These are phyloP conservation scores for Pyricularia pennisetigena DNA, from an alignment of 2,329 filamentous ascomycete genomes.

Conservation along the genomic window DNA sequence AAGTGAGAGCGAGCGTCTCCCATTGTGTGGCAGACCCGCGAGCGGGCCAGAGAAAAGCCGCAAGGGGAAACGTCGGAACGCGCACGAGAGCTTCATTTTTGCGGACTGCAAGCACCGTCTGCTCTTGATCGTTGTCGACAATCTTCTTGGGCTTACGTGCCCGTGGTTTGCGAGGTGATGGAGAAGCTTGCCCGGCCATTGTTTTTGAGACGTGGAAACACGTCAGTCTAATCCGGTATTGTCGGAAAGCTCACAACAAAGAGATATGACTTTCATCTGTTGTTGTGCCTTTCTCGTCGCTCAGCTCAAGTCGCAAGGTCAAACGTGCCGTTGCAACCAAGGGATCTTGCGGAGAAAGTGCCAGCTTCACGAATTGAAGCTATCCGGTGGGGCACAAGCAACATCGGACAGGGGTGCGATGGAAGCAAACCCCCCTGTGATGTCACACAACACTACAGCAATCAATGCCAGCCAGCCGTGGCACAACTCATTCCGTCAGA, in stretches of 20 bases:
- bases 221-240: neutral
- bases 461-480: neutral
- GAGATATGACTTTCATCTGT: neutral
- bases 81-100: slow-evolving; percentile 36
- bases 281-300: neutral
- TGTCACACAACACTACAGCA: no score
- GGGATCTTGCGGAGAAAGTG: neutral
- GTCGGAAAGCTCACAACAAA: neutral
- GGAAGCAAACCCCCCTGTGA: slow-evolving; percentile 3
- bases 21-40: slow-evolving; percentile 80
- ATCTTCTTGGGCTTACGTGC: slow-evolving; percentile 43
- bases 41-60: slow-evolving; percentile 89
- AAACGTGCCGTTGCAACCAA: neutral
- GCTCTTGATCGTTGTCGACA: slow-evolving; percentile 20
- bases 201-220: neutral
- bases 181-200: slow-evolving; percentile 36
- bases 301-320: neutral
- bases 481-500: neutral
- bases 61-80: slow-evolving; percentile 75
- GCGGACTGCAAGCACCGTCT: neutral
- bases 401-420: neutral
- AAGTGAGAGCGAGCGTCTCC: slow-evolving; percentile 76
- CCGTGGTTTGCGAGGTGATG: slow-evolving; percentile 49
- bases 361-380: neutral
- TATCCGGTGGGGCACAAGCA: neutral